phyloP scores from a whole-genome alignment of 73 alveolate genomes.

The Stentor coeruleus region DNA sequence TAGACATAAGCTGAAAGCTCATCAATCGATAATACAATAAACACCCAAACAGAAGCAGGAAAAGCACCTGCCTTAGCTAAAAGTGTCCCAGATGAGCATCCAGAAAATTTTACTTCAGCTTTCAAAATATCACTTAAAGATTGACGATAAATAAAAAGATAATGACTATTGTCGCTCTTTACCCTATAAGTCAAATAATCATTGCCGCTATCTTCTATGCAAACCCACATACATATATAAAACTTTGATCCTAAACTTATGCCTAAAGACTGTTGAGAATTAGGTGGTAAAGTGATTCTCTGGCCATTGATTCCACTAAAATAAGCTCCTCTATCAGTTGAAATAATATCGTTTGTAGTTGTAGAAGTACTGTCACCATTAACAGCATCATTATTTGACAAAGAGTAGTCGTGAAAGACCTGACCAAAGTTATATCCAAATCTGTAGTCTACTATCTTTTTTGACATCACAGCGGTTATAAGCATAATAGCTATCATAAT shows the following conservation, averaged over 20 bases:
- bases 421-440: neutral
- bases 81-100: slow-evolving; percentile 3
- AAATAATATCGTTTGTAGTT: neutral
- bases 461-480: neutral
- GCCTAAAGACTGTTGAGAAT: neutral
- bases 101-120: neutral
- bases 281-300: neutral
- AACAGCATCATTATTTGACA: neutral
- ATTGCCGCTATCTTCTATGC: neutral
- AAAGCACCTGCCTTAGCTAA: neutral
- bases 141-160: neutral
- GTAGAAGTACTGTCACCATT: neutral
- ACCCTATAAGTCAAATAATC: neutral
- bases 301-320: neutral
- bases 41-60: no score
- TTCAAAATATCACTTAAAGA: neutral
- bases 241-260: neutral
- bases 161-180: neutral
- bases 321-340: neutral
- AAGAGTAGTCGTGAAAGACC: neutral
- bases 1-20: no score
- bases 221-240: neutral
- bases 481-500: no score
- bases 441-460: neutral
- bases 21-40: no score